Conservation (phyloP, 129 eudicot species). For the Flaveria trinervia region DNA sequence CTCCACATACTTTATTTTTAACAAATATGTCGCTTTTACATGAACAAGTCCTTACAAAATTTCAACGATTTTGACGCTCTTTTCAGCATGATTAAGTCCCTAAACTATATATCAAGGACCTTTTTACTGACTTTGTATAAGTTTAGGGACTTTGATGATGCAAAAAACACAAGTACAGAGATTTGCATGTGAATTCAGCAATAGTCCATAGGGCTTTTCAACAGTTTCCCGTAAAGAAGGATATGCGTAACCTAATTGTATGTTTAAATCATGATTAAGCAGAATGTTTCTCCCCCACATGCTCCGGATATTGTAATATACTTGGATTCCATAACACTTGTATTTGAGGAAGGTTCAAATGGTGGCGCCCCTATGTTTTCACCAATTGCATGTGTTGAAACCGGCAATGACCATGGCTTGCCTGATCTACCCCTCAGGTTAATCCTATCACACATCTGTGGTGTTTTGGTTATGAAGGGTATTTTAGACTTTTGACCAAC, state of each 20-base stretch:
- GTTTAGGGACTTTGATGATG: constrained; percentile 5
- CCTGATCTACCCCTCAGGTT: constrained; percentile 88
- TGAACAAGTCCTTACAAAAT: background rate
- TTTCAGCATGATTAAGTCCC: background rate
- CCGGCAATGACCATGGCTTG: constrained; percentile 67
- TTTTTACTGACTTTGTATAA: background rate
- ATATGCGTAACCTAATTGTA: background rate
- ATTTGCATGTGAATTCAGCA: constrained; percentile 3
- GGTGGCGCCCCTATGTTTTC: constrained; percentile 62
- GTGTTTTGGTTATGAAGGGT: constrained; percentile 15
- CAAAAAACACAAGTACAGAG: background rate
- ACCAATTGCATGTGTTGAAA: constrained; percentile 71
- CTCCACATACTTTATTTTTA: background rate
- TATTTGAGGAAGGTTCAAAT: constrained; percentile 75
- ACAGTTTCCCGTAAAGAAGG: background rate
- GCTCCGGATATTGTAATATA: constrained; percentile 70
- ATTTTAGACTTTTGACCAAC: constrained; percentile 10
- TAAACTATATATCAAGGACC: background rate
- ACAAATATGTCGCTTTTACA: background rate
- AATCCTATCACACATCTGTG: constrained; percentile 15
- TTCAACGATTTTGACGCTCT: background rate
- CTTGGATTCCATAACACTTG: constrained; percentile 75
- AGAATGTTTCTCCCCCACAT: constrained; percentile 80
- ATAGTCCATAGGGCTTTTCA: background rate
- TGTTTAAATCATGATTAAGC: constrained; percentile 37